Conservation (phyloP, 805 yeast species). For the Hyphopichia homilentoma region DNA sequence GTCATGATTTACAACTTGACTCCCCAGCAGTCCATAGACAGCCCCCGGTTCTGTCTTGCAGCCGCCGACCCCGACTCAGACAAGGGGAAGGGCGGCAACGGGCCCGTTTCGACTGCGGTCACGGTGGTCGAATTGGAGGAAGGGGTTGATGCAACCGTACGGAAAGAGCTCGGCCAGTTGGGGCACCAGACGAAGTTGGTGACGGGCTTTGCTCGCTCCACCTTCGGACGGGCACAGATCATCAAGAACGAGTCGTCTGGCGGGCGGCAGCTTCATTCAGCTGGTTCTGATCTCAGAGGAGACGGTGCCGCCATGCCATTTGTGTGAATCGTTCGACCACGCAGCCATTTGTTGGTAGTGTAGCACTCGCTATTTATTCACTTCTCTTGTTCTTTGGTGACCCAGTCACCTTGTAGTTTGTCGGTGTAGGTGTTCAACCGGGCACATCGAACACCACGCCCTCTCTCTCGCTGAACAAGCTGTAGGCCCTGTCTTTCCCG, state of each 20-base stretch:
- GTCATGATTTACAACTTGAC: slow-evolving; percentile 56
- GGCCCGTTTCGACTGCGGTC: slow-evolving; percentile 57
- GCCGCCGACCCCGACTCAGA: slow-evolving; percentile 47
- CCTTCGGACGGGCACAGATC: slow-evolving; percentile 72
- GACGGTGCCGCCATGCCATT: slow-evolving; percentile 74
- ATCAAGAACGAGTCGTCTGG: slow-evolving; percentile 46
- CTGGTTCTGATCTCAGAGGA: slow-evolving; percentile 80
- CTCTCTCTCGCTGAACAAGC: slow-evolving; percentile 26
- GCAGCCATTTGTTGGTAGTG: too few relatives aligned
- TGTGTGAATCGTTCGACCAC: slow-evolving; percentile 22
- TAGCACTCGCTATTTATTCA: too few relatives aligned
- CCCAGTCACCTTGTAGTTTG: too few relatives aligned
- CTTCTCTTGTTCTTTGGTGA: too few relatives aligned
- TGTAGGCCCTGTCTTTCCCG: slow-evolving; percentile 51
- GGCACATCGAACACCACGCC: not conserved
- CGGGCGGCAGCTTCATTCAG: slow-evolving; percentile 51
- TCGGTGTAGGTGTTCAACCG: too few relatives aligned
- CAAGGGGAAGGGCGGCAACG: slow-evolving; percentile 56
- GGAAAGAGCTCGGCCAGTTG: slow-evolving; percentile 40
- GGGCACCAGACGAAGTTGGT: slow-evolving; percentile 57
- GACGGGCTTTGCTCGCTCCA: slow-evolving; percentile 38
- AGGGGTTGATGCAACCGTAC: slow-evolving; percentile 49
- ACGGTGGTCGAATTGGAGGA: slow-evolving; percentile 64
- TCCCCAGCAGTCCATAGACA: slow-evolving; percentile 73
- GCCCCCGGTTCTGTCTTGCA: slow-evolving; percentile 65